Base-by-base conservation (phyloP, 148 eudicot species). In the Rhododendron griersonianum region DNA sequence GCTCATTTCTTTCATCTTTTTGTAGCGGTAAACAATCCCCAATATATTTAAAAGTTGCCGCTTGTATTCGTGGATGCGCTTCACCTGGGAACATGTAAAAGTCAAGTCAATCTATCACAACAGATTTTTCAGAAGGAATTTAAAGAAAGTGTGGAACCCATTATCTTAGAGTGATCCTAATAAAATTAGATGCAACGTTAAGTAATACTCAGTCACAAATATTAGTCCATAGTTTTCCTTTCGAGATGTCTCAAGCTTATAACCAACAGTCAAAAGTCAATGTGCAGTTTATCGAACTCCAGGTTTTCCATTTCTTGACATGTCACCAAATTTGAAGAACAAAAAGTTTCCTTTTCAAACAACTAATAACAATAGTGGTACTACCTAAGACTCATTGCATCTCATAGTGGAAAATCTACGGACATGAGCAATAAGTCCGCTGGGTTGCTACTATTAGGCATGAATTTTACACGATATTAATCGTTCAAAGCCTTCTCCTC, bases 61-160 rank as follows among this genome's bases (percentile, higher is more conserved):
- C 91, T 95, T 96, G 91, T 96, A 96, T 87, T 96, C 99, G 71
- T 96, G 99, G 63, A 96, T 96, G 81, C 99, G 98, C 83, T 96
- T 96, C 71, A 95, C 94, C 98, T 95, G 94, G 91, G 48, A 81
- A 86, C 48, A 51, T 35, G 57, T 63, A 82, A 35, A 82, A n/a
- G 84, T 82, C 84, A 41, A 41, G 28, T 55, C 47, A 33, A 81
- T 55, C 69, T 81, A 37, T 15, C 7, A 80, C 21, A 33, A 13
- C 71, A 59, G 45, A 35, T 71, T 80, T 48, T 73, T 7, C 6
- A 37, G 41, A n/a, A 19, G 59, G 59, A 51, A 50, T 14, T 15
- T 33, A 45, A 28, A 2, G 45, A 41, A 15, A 23, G 41, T 4
- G 18, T 28, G 41, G 28, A 67, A 67, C 28, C 1, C 25, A 19